Conservation (phyloP, 2,329 filamentous ascomycete genomes). For the Pestalotiopsis sp. region DNA sequence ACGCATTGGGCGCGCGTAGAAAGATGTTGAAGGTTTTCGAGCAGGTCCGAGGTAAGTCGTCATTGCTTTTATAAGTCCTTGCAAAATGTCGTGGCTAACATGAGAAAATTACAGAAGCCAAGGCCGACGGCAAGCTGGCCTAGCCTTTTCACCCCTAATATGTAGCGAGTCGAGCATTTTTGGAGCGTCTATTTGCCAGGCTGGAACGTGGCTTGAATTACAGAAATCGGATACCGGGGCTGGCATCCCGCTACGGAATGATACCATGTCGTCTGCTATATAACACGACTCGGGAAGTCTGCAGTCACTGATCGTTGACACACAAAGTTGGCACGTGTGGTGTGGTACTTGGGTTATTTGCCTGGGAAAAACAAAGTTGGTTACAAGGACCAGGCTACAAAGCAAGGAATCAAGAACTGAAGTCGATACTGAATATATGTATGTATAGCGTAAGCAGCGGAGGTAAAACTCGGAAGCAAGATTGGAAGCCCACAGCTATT, state of each 20-base stretch:
- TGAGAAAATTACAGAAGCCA: constrained; percentile 56
- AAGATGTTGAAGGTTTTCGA: constrained; percentile 99
- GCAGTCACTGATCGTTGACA: not conserved
- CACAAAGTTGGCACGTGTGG: not conserved
- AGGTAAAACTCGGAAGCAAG: not conserved
- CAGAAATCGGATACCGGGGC: constrained; percentile 5
- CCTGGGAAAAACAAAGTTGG: not conserved
- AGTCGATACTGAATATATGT: not conserved
- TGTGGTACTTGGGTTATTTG: not conserved
- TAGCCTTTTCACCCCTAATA: constrained; percentile 31
- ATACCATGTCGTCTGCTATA: not conserved
- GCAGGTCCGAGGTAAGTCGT: constrained; percentile 74
- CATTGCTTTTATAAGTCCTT: not conserved
- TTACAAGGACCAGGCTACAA: not conserved
- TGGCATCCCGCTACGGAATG: not conserved
- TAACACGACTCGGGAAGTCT: constrained; percentile 7
- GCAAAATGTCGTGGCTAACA: constrained; percentile 26
- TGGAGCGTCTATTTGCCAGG: constrained; percentile 9
- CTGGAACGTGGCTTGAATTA: constrained; percentile 6
- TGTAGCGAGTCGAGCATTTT: constrained; percentile 11
- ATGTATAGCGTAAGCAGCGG: not conserved
- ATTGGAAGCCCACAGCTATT: not conserved
- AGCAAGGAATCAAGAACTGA: not conserved
- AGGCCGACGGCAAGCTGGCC: constrained; percentile 68
- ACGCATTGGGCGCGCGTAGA: constrained; percentile 87